Evolutionary conservation across 2,329 filamentous ascomycete species (phyloP).

Genomic region (Cadophora luteo-olivacea): DNA sequence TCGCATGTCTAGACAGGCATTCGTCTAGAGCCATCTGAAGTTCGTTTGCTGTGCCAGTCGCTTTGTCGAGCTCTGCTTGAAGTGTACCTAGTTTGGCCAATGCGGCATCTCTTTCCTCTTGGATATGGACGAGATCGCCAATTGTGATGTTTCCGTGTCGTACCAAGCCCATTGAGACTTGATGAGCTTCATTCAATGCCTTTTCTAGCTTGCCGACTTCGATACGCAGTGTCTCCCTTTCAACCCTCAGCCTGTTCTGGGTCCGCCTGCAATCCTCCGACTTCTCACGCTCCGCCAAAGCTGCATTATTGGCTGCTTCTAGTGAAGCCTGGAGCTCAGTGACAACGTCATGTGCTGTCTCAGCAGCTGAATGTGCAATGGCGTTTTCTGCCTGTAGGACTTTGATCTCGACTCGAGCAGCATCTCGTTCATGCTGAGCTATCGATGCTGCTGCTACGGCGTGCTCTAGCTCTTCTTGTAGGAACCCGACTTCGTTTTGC

Average conservation of each 20-base stretch:
- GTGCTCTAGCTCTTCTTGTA: conserved; percentile 4
- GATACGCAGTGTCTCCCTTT: conserved; percentile 6
- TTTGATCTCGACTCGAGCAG: neutral
- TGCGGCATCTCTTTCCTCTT: conserved; percentile 13
- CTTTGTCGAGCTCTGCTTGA: neutral
- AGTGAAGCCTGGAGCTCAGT: conserved; percentile 1
- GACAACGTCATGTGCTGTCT: conserved; percentile 5
- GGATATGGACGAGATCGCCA: conserved; percentile 9
- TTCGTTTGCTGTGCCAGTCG: neutral
- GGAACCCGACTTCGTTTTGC: neutral
- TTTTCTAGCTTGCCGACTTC: neutral
- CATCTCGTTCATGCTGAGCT: conserved; percentile 15
- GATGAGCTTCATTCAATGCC: conserved; percentile 1
- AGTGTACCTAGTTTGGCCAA: neutral
- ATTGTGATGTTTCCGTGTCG: neutral
- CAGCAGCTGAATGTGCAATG: neutral
- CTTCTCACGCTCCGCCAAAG: conserved; percentile 12
- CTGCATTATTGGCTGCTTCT: conserved; percentile 18
- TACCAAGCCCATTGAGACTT: conserved; percentile 3
- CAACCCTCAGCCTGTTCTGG: conserved; percentile 14
- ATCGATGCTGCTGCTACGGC: neutral
- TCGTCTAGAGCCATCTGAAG: conserved; percentile 9
- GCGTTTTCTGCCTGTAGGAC: neutral
- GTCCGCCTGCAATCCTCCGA: conserved; percentile 5
- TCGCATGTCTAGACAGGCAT: neutral